Conservation (phyloP, 2,329 filamentous ascomycete species). For the Fusarium zealandicum region DNA sequence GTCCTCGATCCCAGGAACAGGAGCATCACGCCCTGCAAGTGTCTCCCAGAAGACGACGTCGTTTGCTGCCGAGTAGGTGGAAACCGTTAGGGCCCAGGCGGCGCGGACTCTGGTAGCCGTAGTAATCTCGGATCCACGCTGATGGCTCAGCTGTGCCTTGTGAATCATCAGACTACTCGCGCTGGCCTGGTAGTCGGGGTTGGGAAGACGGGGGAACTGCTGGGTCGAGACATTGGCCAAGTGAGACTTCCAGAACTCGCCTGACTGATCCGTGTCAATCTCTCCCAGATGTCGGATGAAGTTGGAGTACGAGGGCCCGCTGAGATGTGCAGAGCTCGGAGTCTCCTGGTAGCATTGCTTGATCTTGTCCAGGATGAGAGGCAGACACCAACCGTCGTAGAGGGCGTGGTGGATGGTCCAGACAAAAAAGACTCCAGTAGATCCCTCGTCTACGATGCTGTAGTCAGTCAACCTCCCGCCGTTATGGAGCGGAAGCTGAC, state of each 20-base stretch:
- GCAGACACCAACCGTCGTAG: slow-evolving; percentile 42
- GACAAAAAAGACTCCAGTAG: slow-evolving; percentile 12
- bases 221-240: slow-evolving; percentile 23
- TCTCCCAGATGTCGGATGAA: slow-evolving; percentile 25
- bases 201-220: slow-evolving; percentile 34
- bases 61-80: slow-evolving; percentile 21
- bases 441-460: background rate
- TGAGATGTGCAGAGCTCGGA: background rate
- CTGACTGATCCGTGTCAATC: slow-evolving; percentile 1
- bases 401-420: slow-evolving; percentile 42
- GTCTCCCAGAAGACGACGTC: slow-evolving; percentile 40
- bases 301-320: slow-evolving; percentile 9
- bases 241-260: slow-evolving; percentile 27
- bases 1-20: slow-evolving; percentile 27
- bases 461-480: slow-evolving; percentile 22
- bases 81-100: slow-evolving; percentile 35
- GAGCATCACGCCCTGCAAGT: slow-evolving; percentile 33
- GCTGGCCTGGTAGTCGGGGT: slow-evolving; percentile 20
- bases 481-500: slow-evolving; percentile 16
- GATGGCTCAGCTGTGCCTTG: background rate
- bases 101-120: slow-evolving; percentile 29
- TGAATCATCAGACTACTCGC: slow-evolving; percentile 31
- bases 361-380: slow-evolving; percentile 32
- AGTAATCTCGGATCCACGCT: slow-evolving; percentile 26
- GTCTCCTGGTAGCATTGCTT: slow-evolving; percentile 22